Evolutionary conservation across 73 alveolate species (phyloP), one percentile per base, ranked within the genome.

Genomic region (Uronychia binucleata): DNA sequence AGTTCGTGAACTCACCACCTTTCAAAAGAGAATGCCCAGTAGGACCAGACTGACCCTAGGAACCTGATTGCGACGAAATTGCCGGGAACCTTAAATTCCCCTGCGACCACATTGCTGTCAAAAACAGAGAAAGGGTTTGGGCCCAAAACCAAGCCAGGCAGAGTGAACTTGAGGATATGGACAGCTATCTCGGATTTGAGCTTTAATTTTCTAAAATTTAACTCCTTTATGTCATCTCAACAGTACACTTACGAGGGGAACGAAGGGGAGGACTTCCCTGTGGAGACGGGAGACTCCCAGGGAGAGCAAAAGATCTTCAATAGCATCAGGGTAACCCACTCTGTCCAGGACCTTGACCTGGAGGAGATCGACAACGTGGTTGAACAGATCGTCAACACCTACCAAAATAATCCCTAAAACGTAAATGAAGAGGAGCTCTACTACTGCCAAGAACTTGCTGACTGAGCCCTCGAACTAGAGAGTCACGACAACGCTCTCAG

Each of bases 41-140:
- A n/a, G n/a, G n/a, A n/a, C n/a, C n/a, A n/a, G n/a, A n/a, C n/a
- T n/a, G n/a, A n/a, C n/a, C n/a, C n/a, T n/a, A n/a, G n/a, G n/a
- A 8, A 1, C 33, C 30, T 1, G 30, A 30, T 11, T 78, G 84
- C 29, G 76, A 26, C 13, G 75, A 78, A 25, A 13, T 33, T 5
- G 31, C 33, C 29, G 84, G 84, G 32, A 31, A 31, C 26, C 29
- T 34, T 27, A 78, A 78, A 26, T 32, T 78, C 75, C 74, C 31
- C 1, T 34, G 74, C 26, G 84, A 78, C 33, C 77, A 30, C 1
- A 33, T 34, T 1, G 31, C 84, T 1, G 58, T 78, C 26, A 30
- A 33, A 34, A 34, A 34, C 13, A 78, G 84, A 34, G 84, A 78
- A 34, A 78, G 33, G 31, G 84, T 78, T 25, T 78, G 30, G 29